Percentiles rank a stretch among this genome's conserved stretches.
These are phyloP conservation scores for Fusarium nelsonii DNA, from an alignment of 2,329 filamentous ascomycete species.

Conservation along the genomic window DNA sequence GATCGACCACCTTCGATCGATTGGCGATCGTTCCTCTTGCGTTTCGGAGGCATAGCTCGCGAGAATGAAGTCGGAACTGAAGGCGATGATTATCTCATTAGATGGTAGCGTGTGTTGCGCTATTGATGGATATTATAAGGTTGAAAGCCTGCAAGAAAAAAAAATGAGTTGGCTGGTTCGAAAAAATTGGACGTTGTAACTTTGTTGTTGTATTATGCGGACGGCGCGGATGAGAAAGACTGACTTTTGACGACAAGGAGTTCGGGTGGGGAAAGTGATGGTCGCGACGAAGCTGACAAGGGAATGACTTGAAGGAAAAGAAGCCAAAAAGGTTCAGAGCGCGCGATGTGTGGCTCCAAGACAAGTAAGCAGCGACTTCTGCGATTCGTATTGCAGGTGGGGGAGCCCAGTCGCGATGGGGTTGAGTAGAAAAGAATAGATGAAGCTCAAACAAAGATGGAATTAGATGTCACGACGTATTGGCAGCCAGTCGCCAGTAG, in stretches of 20 bases:
- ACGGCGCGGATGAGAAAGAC: slow-evolving; percentile 44
- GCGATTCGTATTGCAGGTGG: slow-evolving; percentile 21
- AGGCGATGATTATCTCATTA: slow-evolving; percentile 52
- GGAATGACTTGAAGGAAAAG: slow-evolving; percentile 43
- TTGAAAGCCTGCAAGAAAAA: slow-evolving; percentile 22
- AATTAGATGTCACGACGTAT: slow-evolving; percentile 41
- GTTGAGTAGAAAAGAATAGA: slow-evolving; percentile 37
- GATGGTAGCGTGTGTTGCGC: slow-evolving; percentile 33
- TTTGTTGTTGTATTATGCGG: slow-evolving; percentile 33
- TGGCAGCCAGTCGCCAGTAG: slow-evolving; percentile 34
- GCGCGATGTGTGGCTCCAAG: slow-evolving; percentile 10
- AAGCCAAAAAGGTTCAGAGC: slow-evolving; percentile 6
- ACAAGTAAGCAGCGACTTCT: slow-evolving; percentile 13
- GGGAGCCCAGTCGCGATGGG: slow-evolving; percentile 42
- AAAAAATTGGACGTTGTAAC: slow-evolving; percentile 12
- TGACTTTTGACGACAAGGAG: slow-evolving; percentile 47
- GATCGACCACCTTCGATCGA: slow-evolving; percentile 65
- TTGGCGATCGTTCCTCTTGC: slow-evolving; percentile 68
- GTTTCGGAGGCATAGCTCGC: slow-evolving; percentile 67
- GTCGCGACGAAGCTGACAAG: slow-evolving; percentile 39
- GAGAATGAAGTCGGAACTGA: slow-evolving; percentile 30
- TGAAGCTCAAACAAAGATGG: slow-evolving; percentile 39
- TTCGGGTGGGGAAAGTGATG: slow-evolving; percentile 33
- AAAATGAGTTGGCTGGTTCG: slow-evolving; percentile 37
- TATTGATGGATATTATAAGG: slow-evolving; percentile 9